These are phyloP conservation scores for Ogataea allantospora DNA, from an alignment of 805 yeast species.

Conservation along the genomic window DNA sequence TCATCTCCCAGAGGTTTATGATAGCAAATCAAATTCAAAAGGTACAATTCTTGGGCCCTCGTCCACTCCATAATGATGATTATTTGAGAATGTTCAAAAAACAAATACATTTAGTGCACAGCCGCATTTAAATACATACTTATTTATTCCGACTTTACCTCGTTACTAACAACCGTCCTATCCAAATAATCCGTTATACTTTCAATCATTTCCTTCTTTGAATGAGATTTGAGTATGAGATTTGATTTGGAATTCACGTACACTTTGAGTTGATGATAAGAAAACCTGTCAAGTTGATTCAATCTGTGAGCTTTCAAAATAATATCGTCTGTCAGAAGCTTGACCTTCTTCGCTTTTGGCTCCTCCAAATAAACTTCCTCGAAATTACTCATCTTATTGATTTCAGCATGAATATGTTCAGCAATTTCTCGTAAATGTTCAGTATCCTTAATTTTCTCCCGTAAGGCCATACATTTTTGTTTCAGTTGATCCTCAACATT, in stretches of 20 bases:
- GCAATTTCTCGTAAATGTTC: constrained; percentile 12
- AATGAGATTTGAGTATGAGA: constrained; percentile 36
- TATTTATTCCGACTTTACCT: too few species aligned
- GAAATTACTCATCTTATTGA: constrained; percentile 26
- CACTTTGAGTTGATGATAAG: constrained; percentile 43
- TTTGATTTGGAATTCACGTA: constrained; percentile 38
- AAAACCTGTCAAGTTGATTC: constrained; percentile 32
- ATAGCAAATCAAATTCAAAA: constrained; percentile 27
- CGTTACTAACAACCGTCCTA: constrained; percentile 10
- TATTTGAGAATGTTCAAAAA: too few species aligned
- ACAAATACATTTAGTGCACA: neutral
- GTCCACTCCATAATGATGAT: constrained; percentile 24
- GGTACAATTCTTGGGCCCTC: constrained; percentile 21
- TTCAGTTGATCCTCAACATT: constrained; percentile 26
- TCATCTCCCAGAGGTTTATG: constrained; percentile 32
- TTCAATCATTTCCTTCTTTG: constrained; percentile 43
- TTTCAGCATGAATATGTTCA: constrained; percentile 18
- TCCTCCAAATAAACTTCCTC: constrained; percentile 17
- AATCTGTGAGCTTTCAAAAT: constrained; percentile 43
- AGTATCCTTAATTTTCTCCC: constrained; percentile 12
- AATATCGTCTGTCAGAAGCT: constrained; percentile 36
- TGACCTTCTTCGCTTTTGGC: constrained; percentile 13
- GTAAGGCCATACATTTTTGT: constrained; percentile 11
- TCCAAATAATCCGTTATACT: constrained; percentile 35
- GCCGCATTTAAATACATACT: too few species aligned